These are phyloP conservation scores for Stephanocyclus meneghinianus DNA, from an alignment of 352 stramenopile genomes.

Conservation along the genomic window DNA sequence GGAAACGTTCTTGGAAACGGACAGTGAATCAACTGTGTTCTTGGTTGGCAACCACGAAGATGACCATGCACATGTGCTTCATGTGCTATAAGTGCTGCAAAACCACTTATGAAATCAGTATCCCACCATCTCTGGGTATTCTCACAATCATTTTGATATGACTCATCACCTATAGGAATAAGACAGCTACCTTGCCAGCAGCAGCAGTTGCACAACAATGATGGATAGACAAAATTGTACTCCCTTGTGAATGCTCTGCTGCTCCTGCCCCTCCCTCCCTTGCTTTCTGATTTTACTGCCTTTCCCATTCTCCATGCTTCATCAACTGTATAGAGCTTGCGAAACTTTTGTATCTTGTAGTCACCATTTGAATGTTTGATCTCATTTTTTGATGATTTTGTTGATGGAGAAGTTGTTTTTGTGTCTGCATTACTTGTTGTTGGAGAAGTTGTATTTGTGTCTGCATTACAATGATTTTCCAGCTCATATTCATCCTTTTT, in stretches of 20 bases:
- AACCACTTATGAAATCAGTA: not conserved
- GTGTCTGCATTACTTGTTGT: no score
- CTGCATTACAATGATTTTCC: no score
- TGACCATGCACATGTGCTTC: not conserved
- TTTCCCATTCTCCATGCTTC: not conserved
- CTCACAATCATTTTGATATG: not conserved
- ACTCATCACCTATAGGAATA: conserved; percentile 1
- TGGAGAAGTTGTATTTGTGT: not conserved
- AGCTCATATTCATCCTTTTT: no score
- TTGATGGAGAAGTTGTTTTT: not conserved
- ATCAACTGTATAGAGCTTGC: not conserved
- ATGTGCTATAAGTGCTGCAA: not conserved
- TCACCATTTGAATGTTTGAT: not conserved
- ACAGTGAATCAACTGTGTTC: not conserved
- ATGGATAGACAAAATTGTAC: not conserved
- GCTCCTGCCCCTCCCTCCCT: not conserved
- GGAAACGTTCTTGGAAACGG: no score
- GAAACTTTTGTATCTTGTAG: not conserved
- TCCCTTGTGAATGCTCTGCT: not conserved
- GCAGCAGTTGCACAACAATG: not conserved
- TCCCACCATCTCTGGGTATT: not conserved
- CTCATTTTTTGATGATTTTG: not conserved
- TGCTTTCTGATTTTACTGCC: not conserved
- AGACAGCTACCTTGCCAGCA: not conserved
- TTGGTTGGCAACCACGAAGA: not conserved